phyloP scores from a whole-genome alignment of 2,329 filamentous ascomycete species.

The Pleomassaria siparia region DNA sequence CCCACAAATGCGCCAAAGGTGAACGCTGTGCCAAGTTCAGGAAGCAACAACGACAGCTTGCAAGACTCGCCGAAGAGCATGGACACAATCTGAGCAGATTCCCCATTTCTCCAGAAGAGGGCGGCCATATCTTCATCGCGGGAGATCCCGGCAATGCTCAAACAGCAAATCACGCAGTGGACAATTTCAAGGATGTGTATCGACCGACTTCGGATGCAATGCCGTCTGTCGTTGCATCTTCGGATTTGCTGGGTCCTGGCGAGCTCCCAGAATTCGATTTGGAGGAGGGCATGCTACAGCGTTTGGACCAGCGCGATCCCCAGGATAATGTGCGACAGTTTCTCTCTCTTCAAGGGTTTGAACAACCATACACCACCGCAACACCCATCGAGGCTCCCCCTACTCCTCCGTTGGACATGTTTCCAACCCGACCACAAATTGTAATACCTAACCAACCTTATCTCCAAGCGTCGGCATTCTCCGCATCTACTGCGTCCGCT shows the following conservation, averaged over 20 bases:
- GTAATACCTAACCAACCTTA: constrained; percentile 38
- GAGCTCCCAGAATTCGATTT: constrained; percentile 65
- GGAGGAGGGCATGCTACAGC: constrained; percentile 71
- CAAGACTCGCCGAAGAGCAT: constrained; percentile 73
- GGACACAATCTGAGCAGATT: no score
- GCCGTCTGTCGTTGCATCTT: constrained; percentile 86
- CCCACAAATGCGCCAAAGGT: constrained; percentile 82
- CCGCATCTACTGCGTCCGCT: constrained; percentile 36
- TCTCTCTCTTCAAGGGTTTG: constrained; percentile 76
- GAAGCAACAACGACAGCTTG: constrained; percentile 76
- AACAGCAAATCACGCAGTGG: constrained; percentile 58
- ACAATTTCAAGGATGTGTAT: constrained; percentile 57
- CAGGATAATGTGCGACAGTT: constrained; percentile 95
- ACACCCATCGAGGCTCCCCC: constrained; percentile 60
- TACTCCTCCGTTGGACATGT: constrained; percentile 44
- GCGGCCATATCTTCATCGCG: constrained; percentile 73
- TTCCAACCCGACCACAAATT: constrained; percentile 37
- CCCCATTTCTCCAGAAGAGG: constrained; percentile 63
- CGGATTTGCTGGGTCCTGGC: constrained; percentile 79
- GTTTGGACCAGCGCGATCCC: constrained; percentile 72
- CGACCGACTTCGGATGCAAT: constrained; percentile 74
- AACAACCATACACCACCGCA: constrained; percentile 63
- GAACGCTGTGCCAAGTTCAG: constrained; percentile 81
- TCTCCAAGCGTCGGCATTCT: constrained; percentile 35
- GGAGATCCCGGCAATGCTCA: constrained; percentile 77